Base-by-base conservation (phyloP, 768 basidiomycete species). In the Leccinum subgranulosum region DNA sequence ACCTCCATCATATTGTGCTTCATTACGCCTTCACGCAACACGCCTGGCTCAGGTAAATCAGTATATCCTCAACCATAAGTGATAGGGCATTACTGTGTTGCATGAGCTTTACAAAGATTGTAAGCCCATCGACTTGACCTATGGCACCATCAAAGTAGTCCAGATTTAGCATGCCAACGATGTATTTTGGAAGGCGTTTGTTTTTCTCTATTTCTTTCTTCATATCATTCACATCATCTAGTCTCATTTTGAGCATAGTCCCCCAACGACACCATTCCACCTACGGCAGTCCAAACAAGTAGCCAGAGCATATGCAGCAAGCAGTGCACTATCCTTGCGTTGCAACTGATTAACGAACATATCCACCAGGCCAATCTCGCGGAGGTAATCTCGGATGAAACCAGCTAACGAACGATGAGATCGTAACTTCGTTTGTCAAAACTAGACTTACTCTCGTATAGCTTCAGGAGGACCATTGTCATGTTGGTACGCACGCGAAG, bases 121-220 rank as follows among this genome's bases (percentile, higher is more conserved):
- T 65, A 41, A 66, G 69, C 14, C 66, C 66, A 23, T 67, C 67
- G 1, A 69, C 54, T 19, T 6, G 50, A 12, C 66, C 67, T 0
- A 69, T 55, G 11, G 66, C 66, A 33, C 69, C 67, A 4, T 67
- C 64, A 21, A 69, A 69, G 46, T 55, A 69, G 53, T 68, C 62
- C 14, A 57, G 34, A 21, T 59, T 58, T 12, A 66, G 46, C 67
- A 68, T 68, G 17, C 47, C 49, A 17, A 67, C 23, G 3, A 68
- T 69, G 6, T 58, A 25, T 47, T 47, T 27, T 23, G 46, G 23
- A 47, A 64, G 51, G 25, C 34, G 45, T 7, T 51, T 33, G 10
- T 56, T 55, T 1, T 51, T 17, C 39, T 49, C 51, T 17, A 68
- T 31, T 31, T 31, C 29, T 11, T 31, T 31, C 29, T 31, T 31